Base-by-base conservation (phyloP, 176 grass and related monocot species). In the Zea luxurians region DNA sequence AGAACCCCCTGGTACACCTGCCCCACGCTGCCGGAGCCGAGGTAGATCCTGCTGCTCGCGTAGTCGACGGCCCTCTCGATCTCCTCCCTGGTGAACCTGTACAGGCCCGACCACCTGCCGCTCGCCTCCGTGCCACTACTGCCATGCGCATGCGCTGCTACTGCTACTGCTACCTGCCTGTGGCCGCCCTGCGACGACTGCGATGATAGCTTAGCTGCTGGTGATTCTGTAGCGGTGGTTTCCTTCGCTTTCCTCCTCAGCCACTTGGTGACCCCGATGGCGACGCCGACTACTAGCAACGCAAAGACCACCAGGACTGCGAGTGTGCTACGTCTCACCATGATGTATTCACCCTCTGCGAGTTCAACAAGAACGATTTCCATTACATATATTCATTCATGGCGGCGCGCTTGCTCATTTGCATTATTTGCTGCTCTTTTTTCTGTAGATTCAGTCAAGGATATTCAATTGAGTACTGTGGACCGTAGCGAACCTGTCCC, bases 1-100 rank as follows among this genome's bases (percentile, higher is more conserved):
- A 93, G 88, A 20, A 85, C 78, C 9, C 91, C 91, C 20, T 90
- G 85, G 71, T 88, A 90, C 13, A 93, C 91, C 62, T 69, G 85
- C 4, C 88, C 88, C 2, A 88, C 88, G 15, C 91, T 90, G 21
- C 91, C 91, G 0, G 85, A 85, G 2, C 91, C 91, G 0, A 93
- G 88, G 66, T 53, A 80, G 20, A 85, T 81, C 13, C 42, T 77
- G 73, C 12, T 77, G 27, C 68, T 85, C 13, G 85, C 85, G 4
- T 80, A 82, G 36, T 80, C 87, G 49, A 90, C 74, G 10, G 91
- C 85, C 4, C 80, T 84, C 53, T 93, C 71, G 0, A 93, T 77
- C 82, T 93, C 91, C 3, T 66, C 82, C 65, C 83, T 90, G 44
- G 88, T 83, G 58, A 93, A 93, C 45, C 58, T 90, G 71, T 93